These are phyloP conservation scores for Rhizoclosmatium globosum DNA, from an alignment of 192 early-diverging fungal genomes.

Conservation along the genomic window DNA sequence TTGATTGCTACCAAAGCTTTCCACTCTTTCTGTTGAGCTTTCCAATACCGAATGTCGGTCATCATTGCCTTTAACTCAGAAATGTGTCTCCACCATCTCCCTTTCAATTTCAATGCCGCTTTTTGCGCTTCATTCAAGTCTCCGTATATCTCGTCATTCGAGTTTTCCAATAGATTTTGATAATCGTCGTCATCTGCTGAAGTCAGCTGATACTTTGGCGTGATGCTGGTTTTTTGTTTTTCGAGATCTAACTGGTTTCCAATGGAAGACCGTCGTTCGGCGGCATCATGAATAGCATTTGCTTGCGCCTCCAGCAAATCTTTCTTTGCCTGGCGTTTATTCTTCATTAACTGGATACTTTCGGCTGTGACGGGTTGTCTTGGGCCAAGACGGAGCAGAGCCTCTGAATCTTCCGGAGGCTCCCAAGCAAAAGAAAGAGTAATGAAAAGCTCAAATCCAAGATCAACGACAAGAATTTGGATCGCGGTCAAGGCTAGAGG, in stretches of 20 bases:
- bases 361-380: conserved; percentile 82
- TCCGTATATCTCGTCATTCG: conserved; percentile 24
- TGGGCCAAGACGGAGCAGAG: conserved; percentile 84
- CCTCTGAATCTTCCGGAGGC: conserved; percentile 70
- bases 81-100: conserved; percentile 34
- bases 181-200: conserved; percentile 11
- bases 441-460: conserved; percentile 92
- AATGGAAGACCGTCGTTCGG: neutral
- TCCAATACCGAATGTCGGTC: conserved; percentile 56
- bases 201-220: neutral
- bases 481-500: conserved; percentile 88
- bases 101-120: conserved; percentile 26
- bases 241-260: neutral
- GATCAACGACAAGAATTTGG: conserved; percentile 90
- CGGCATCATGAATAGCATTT: conserved; percentile 29
- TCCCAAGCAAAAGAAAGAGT: conserved; percentile 95
- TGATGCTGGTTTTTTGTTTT: neutral
- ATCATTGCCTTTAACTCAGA: conserved; percentile 45
- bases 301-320: conserved; percentile 17
- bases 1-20: conserved; percentile 32
- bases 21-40: conserved; percentile 40
- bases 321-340: conserved; percentile 30
- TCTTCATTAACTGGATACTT: conserved; percentile 37
- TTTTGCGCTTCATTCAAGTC: conserved; percentile 20
- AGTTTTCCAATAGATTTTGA: neutral